A percentile compares a stretch with the other conserved stretches of the same genome.
Evolutionary conservation across 2,329 filamentous ascomycete genomes (phyloP).

Genomic region (Fusarium sp.): DNA sequence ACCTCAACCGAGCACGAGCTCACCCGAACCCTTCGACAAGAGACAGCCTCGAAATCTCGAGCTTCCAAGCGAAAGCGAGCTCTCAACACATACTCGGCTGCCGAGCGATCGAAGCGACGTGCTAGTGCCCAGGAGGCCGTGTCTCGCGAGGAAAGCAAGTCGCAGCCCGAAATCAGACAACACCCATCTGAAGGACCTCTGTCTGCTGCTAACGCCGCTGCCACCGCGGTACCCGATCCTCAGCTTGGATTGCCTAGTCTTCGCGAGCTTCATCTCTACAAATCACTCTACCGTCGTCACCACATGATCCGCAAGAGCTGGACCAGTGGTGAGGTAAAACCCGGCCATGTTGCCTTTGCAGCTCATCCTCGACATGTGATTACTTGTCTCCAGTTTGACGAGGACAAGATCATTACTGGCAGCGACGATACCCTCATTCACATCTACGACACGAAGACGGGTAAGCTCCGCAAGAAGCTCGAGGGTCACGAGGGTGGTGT

Average conservation of each 20-base stretch:
- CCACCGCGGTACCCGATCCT: slow-evolving; percentile 82
- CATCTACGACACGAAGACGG: slow-evolving; percentile 97
- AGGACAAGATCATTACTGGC: slow-evolving; percentile 96
- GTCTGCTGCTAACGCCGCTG: slow-evolving; percentile 87
- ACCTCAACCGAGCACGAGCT: slow-evolving; percentile 67
- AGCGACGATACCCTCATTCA: slow-evolving; percentile 98
- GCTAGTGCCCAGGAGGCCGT: slow-evolving; percentile 61
- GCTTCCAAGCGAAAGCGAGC: slow-evolving; percentile 69
- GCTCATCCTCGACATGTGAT: slow-evolving; percentile 97
- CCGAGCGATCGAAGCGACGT: slow-evolving; percentile 67
- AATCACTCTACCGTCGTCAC: slow-evolving; percentile 94
- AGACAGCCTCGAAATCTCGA: slow-evolving; percentile 58
- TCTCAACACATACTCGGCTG: slow-evolving; percentile 57
- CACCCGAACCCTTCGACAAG: slow-evolving; percentile 56
- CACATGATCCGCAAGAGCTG: slow-evolving; percentile 91
- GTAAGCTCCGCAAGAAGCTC: slow-evolving; percentile 82
- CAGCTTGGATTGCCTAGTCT: slow-evolving; percentile 82
- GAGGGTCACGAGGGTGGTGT: slow-evolving; percentile 97
- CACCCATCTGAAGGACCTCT: slow-evolving; percentile 83
- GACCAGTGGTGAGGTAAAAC: slow-evolving; percentile 87
- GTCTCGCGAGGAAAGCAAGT: slow-evolving; percentile 56
- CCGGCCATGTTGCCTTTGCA: slow-evolving; percentile 93
- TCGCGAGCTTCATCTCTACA: slow-evolving; percentile 90
- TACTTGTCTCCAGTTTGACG: slow-evolving; percentile 96
- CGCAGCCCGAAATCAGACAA: slow-evolving; percentile 56